phyloP scores from a whole-genome alignment of 495 filamentous ascomycete genomes.

The Xylaria intraflava region DNA sequence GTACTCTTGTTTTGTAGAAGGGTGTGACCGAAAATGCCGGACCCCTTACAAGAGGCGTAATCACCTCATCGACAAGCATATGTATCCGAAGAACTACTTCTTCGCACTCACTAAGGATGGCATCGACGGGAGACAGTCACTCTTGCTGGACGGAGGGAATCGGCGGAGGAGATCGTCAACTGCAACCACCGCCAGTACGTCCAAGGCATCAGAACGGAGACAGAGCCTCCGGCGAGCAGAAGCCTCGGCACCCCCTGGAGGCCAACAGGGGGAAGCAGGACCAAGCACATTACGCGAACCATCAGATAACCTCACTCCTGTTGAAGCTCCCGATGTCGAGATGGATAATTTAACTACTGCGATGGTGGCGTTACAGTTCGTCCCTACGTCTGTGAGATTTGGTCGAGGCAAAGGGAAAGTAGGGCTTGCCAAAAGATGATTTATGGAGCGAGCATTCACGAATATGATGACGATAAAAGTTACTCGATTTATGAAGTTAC shows the following conservation, averaged over 20 bases:
- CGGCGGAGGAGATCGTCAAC: constrained; percentile 44
- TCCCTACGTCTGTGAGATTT: constrained; percentile 70
- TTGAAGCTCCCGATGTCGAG: constrained; percentile 43
- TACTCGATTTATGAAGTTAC: not conserved
- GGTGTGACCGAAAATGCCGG: constrained; percentile 78
- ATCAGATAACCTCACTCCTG: constrained; percentile 1
- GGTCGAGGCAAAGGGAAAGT: constrained; percentile 52
- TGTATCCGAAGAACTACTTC: constrained; percentile 88
- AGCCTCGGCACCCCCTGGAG: constrained; percentile 3
- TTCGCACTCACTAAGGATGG: constrained; percentile 84
- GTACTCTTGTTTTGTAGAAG: constrained; percentile 86
- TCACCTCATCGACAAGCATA: constrained; percentile 90
- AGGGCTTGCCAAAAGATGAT: constrained; percentile 37
- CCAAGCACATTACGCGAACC: not conserved
- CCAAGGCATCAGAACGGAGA: constrained; percentile 20
- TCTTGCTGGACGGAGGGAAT: constrained; percentile 55
- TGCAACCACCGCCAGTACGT: constrained; percentile 19
- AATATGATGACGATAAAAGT: not conserved
- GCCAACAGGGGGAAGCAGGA: constrained; percentile 1
- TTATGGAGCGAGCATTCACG: not conserved
- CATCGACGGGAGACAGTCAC: constrained; percentile 73
- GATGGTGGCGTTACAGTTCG: constrained; percentile 78
- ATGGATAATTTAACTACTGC: constrained; percentile 68
- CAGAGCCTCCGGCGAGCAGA: constrained; percentile 19
- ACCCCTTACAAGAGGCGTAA: constrained; percentile 75